Conservation (phyloP, 2,329 filamentous ascomycete genomes). For the Nemania abortiva region DNA sequence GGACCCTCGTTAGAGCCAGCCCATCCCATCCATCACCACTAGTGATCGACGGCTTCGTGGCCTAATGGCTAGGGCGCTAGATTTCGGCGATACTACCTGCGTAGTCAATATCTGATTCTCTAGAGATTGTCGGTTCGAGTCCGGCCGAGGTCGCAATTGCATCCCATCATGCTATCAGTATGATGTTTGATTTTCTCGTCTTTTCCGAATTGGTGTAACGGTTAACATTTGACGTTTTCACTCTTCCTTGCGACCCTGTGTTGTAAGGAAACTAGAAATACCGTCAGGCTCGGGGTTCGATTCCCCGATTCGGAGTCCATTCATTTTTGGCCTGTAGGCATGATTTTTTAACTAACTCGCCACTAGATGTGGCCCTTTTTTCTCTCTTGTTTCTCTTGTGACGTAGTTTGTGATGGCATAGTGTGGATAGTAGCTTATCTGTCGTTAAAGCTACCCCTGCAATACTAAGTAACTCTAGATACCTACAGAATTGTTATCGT, state of each 20-base stretch:
- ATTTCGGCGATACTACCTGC: constrained; percentile 18
- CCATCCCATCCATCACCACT: constrained; percentile 1
- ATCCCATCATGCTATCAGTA: not conserved
- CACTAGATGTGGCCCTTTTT: too few species aligned
- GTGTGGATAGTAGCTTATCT: too few species aligned
- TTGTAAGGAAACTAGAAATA: not conserved
- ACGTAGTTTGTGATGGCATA: too few species aligned
- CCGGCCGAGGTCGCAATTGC: constrained; percentile 27
- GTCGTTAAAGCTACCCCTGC: too few species aligned
- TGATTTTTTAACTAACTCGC: not conserved
- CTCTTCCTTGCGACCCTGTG: not conserved
- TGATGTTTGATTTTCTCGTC: not conserved
- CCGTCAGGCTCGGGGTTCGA: constrained; percentile 51
- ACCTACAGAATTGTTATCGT: too few species aligned
- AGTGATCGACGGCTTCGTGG: constrained; percentile 26
- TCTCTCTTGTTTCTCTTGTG: too few species aligned
- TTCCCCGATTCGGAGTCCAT: constrained; percentile 49
- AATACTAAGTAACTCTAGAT: too few species aligned
- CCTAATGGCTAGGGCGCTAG: constrained; percentile 33
- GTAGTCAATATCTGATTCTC: constrained; percentile 8
- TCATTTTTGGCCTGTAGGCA: not conserved
- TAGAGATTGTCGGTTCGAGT: constrained; percentile 35
- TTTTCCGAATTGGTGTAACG: constrained; percentile 6
- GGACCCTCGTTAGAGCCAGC: not conserved
- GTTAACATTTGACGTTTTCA: constrained; percentile 6